phyloP scores from a whole-genome alignment of 2,329 filamentous ascomycete species.

The Diplodia seriata region DNA sequence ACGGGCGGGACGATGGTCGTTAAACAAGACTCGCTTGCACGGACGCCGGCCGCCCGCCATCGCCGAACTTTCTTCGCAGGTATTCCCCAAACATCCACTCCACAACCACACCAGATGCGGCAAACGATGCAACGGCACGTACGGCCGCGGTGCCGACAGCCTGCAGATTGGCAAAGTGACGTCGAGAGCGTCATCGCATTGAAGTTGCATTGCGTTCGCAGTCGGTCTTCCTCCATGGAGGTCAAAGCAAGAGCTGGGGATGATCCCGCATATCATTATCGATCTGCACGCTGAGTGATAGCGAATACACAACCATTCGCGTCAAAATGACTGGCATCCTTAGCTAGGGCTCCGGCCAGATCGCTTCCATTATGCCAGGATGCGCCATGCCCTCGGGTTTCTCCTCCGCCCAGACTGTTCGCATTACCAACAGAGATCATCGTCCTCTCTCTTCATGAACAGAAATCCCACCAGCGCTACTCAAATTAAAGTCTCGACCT shows the following conservation, averaged over 20 bases:
- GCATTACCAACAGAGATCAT: slow-evolving; percentile 2
- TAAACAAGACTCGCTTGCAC: not conserved
- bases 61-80: too few species aligned
- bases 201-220: not conserved
- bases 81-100: not conserved
- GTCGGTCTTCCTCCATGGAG: not conserved
- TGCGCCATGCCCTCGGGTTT: not conserved
- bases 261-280: not conserved
- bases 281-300: not conserved
- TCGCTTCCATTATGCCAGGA: not conserved
- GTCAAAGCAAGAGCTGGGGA: not conserved
- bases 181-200: not conserved
- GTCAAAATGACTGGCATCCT: not conserved
- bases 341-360: not conserved
- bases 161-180: not conserved
- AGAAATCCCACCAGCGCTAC: slow-evolving; percentile 2
- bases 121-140: not conserved
- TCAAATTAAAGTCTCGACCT: slow-evolving; percentile 45
- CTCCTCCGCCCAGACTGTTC: not conserved
- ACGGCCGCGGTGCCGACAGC: not conserved
- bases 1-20: slow-evolving; percentile 1
- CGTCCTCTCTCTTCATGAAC: not conserved
- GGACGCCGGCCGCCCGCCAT: not conserved
- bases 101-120: not conserved
- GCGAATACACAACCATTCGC: not conserved